Evolutionary conservation across 345 rosid species (phyloP).

Genomic region (Hibiscus trionum): DNA sequence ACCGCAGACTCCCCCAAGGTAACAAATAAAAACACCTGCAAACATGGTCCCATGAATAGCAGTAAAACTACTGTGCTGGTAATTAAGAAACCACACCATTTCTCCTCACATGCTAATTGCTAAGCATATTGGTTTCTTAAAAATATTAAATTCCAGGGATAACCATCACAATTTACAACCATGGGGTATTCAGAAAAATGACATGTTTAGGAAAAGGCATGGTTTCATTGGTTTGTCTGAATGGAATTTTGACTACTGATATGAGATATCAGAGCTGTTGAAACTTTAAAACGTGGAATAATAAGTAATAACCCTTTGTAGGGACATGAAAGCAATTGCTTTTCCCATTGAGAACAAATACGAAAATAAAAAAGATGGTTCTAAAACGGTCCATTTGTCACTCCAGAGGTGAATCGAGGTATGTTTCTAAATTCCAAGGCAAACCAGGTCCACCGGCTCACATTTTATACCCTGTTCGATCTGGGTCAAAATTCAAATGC

Average conservation of each 20-base stretch:
- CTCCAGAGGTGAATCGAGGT: neutral
- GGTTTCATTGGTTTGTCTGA: neutral
- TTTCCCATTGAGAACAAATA: neutral
- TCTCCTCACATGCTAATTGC: neutral
- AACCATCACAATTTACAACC: too few relatives aligned
- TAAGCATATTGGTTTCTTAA: neutral
- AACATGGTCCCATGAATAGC: neutral
- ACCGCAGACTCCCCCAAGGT: neutral
- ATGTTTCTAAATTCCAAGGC: neutral
- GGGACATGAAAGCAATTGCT: neutral
- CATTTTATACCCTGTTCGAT: neutral
- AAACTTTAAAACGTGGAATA: constrained; percentile 1
- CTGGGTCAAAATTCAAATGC: neutral
- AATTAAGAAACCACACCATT: neutral
- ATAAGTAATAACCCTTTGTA: neutral
- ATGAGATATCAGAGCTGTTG: neutral
- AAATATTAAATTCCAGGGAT: neutral
- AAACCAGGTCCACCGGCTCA: neutral
- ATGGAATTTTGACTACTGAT: neutral
- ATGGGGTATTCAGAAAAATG: neutral
- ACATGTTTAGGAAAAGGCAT: neutral
- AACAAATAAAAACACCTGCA: neutral
- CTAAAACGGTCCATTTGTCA: neutral
- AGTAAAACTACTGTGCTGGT: neutral
- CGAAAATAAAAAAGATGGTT: neutral